These are phyloP conservation scores for Collybia mongolica DNA, from an alignment of 768 basidiomycete genomes.

Conservation along the genomic window DNA sequence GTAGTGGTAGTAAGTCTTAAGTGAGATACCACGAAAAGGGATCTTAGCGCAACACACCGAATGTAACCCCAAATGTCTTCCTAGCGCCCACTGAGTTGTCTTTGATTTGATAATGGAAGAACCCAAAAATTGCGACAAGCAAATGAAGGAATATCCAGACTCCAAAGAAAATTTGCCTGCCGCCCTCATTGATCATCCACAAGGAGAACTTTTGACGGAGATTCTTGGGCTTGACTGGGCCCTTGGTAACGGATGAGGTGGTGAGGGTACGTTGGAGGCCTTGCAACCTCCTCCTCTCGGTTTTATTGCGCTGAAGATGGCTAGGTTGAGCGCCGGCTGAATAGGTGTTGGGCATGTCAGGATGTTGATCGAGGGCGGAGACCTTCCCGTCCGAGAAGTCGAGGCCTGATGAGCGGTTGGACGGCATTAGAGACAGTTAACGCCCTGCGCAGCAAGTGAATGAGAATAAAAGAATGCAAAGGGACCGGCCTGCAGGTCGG, in stretches of 20 bases:
- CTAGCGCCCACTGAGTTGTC: slow-evolving; percentile 75
- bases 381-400: slow-evolving; percentile 64
- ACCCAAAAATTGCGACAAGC: slow-evolving; percentile 74
- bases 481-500: slow-evolving; percentile 49
- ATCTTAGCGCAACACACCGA: slow-evolving; percentile 44
- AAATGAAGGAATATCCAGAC: slow-evolving; percentile 81
- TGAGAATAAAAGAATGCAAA: slow-evolving; percentile 31
- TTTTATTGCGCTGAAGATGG: slow-evolving; percentile 81
- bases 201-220: slow-evolving; percentile 48
- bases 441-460: slow-evolving; percentile 36
- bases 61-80: slow-evolving; percentile 71
- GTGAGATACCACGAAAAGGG: slow-evolving; percentile 31
- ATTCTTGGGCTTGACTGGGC: slow-evolving; percentile 35
- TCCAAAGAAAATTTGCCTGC: slow-evolving; percentile 73
- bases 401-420: slow-evolving; percentile 57
- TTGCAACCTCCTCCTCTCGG: slow-evolving; percentile 81
- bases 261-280: slow-evolving; percentile 72
- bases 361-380: slow-evolving; percentile 50
- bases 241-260: slow-evolving; percentile 21
- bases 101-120: slow-evolving; percentile 74
- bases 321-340: slow-evolving; percentile 30
- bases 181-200: slow-evolving; percentile 98
- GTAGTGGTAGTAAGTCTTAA: slow-evolving; percentile 28
- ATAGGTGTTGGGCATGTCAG: slow-evolving; percentile 34
- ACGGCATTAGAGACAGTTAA: slow-evolving; percentile 27